Base-by-base conservation (phyloP, 305 asterid genomes). In the Petunia hybrid region DNA sequence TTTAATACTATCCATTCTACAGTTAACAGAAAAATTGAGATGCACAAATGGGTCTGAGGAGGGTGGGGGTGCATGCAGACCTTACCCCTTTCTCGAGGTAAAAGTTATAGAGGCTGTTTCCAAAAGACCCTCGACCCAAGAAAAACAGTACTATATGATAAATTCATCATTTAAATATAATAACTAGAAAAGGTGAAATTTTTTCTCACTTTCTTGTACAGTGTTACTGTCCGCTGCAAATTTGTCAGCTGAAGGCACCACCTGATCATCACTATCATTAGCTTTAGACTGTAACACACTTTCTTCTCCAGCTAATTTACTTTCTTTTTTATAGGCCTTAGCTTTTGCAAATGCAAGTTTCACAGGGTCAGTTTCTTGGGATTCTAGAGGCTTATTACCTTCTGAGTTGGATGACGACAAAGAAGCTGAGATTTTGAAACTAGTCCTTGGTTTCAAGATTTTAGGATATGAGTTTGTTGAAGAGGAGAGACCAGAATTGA, bases 281-380 rank as follows among this genome's bases (percentile, higher is more conserved):
- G 39, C 80, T n/a, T 70, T 63, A 51, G 85, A 78, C 61, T 69
- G 77, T 43, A 56, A 59, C 82, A 80, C 78, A 48, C 82, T 83
- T 42, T 80, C 70, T 76, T 67, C 65, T 48, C 79, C 84, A 64
- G 90, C 77, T 35, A 7, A 35, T 64, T 84, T 62, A 51, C 4
- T 43, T 56, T 86, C 81, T 22, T 86, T 85, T 85, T 83, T 87
- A 85, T 93, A 92, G 38, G 93, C 91, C 76, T 84, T 89, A 22
- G 96, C 94, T 89, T 82, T 91, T 61, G 89, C 92, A 63, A 93
- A 86, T 71, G 95, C 92, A 35, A 87, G 91, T 66, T 95, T 93
- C 64, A 90, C 83, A 8, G 92, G 91, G 83, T 91, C 94, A 75
- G 80, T 48, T 16, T 84, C 77, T 8, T n/a, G 62, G 57, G 90